phyloP scores from a whole-genome alignment of 2,329 filamentous ascomycete species.

The Calonectria multiphialidica region DNA sequence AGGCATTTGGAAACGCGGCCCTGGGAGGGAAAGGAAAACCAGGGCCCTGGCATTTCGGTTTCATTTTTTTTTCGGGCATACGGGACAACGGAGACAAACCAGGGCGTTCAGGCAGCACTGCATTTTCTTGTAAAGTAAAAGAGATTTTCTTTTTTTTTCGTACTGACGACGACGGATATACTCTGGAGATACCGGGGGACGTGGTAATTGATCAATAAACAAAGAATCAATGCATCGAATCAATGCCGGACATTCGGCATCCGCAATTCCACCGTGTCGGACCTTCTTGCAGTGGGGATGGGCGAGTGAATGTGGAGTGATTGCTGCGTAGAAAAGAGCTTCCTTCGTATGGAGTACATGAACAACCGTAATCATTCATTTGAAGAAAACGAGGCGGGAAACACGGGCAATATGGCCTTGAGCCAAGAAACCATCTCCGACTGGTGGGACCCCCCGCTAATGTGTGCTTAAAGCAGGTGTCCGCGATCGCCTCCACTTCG shows the following conservation, averaged over 20 bases:
- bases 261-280: not conserved
- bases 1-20: not conserved
- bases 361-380: not conserved
- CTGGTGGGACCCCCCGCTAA: not conserved
- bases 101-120: not conserved
- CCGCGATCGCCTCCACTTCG: not conserved
- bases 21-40: not conserved
- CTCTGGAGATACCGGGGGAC: not conserved
- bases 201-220: slow-evolving; percentile 2
- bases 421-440: not conserved
- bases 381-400: not conserved
- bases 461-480: not conserved
- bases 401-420: not conserved
- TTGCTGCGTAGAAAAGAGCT: not conserved
- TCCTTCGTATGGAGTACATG: not conserved
- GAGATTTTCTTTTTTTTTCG: not conserved
- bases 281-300: not conserved
- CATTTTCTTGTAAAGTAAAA: not conserved
- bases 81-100: not conserved
- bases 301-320: not conserved
- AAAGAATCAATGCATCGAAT: too few species aligned
- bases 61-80: not conserved
- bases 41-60: not conserved
- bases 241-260: not conserved
- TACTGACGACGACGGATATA: not conserved